Base-by-base conservation (phyloP, 805 yeast species). In the Suhomyces emberorum region DNA sequence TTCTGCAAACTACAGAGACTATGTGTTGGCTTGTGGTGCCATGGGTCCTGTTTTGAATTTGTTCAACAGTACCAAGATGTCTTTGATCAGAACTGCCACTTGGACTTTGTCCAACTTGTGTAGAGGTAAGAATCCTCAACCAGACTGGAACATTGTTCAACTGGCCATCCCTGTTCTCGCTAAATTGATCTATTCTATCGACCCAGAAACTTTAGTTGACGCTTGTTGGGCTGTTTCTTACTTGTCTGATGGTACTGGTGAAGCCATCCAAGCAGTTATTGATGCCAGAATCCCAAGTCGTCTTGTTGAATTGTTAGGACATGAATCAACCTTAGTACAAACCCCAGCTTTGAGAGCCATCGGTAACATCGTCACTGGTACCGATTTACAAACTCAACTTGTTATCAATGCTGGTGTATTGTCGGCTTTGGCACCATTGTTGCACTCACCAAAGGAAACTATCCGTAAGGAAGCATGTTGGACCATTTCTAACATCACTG, bases 171-270 rank as follows among this genome's bases (percentile, higher is more conserved):
- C 98, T 44, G 85, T 95, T 11, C 74, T 93, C 58, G 87, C 97
- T 34, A 86, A 88, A 65, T 74, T 93, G 49, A 85, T 93, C 49
- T 93, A 83, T 59, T 85, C 95, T 9, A 76, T 83, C 45, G 98
- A 93, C 59, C 81, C 83, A 28, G 98, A 93, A 68, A 89, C 96
- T 21, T 71, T 93, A 55, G 87, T 88, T 46, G 98, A 93, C 63
- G 96, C 98, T 26, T 88, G 97, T 68, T 93, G 98, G 98, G 97
- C 98, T 10, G 88, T 93, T 37, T 87, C 96, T 1, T 93, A 93
- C 61, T 66, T 93, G 39, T 81, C 93, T 35, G 98, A 93, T 63
- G 98, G 98, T 21, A 79, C 95, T 21, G 72, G 85, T 47, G 89
- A 85, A 54, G 89, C 95, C 26, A 93, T 93, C 53, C 96, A 91